Conservation (phyloP, 345 rosid genomes). For the Schrenkiella parvula region DNA sequence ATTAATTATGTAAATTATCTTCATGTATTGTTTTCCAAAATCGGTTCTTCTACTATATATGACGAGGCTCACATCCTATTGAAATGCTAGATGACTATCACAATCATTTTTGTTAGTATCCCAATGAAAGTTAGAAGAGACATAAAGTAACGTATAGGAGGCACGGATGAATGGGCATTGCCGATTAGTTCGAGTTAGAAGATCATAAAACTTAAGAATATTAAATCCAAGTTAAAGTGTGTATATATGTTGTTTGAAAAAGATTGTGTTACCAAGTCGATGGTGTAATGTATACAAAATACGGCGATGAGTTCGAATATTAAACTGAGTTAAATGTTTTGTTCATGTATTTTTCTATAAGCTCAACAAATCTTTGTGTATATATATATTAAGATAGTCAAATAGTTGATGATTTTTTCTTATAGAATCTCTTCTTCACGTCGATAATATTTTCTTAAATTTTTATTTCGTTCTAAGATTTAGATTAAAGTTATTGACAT, state of each 20-base stretch:
- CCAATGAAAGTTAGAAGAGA: background rate
- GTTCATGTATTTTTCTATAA: background rate
- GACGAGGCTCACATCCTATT: background rate
- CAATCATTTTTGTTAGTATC: background rate
- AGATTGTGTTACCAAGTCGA: background rate
- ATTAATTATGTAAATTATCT: background rate
- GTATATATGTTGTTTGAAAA: background rate
- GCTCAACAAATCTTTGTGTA: background rate
- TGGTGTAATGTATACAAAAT: background rate
- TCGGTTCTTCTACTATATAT: no score
- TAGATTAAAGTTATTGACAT: background rate
- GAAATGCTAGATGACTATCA: background rate
- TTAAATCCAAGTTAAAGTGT: background rate
- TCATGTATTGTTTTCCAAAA: background rate
- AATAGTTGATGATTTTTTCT: background rate
- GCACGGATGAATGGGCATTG: background rate
- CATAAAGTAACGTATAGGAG: background rate
- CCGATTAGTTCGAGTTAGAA: background rate
- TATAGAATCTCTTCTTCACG: background rate
- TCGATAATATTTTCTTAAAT: background rate
- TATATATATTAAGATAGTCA: background rate
- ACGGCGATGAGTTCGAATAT: background rate
- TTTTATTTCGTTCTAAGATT: background rate
- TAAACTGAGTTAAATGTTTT: background rate
- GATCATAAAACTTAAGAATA: background rate